phyloP scores from a whole-genome alignment of 2,329 filamentous ascomycete species.

The Pleurostoma richardsiae region DNA sequence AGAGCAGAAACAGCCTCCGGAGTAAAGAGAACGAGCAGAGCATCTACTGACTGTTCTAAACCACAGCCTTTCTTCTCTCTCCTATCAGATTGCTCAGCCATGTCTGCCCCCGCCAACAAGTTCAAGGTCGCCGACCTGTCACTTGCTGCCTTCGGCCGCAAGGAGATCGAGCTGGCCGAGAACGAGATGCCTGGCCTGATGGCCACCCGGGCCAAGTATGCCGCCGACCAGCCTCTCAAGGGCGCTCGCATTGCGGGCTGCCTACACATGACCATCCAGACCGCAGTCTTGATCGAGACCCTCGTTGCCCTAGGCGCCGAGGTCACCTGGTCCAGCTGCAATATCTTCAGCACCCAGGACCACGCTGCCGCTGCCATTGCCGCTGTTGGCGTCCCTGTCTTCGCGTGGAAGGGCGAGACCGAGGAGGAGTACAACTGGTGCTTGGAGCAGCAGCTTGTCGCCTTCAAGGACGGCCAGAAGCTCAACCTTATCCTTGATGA shows the following conservation, averaged over 20 bases:
- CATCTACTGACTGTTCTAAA: too few relatives aligned
- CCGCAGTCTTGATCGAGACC: slow-evolving; percentile 98
- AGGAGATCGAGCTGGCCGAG: slow-evolving; percentile 97
- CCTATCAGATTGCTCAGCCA: slow-evolving; percentile 25
- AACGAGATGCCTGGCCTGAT: slow-evolving; percentile 97
- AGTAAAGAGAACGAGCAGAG: too few relatives aligned
- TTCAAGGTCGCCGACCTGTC: slow-evolving; percentile 99
- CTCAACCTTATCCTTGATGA: slow-evolving; percentile 99
- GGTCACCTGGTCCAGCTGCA: slow-evolving; percentile 98
- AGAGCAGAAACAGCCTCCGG: too few relatives aligned
- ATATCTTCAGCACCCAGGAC: slow-evolving; percentile 99
- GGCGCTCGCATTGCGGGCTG: slow-evolving; percentile 96
- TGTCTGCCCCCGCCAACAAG: slow-evolving; percentile 80
- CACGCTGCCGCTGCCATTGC: slow-evolving; percentile 97
- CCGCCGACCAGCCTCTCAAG: slow-evolving; percentile 84
- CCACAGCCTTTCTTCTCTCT: too few relatives aligned
- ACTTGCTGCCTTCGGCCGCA: slow-evolving; percentile 96
- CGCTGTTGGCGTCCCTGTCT: slow-evolving; percentile 83
- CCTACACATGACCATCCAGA: slow-evolving; percentile 99
- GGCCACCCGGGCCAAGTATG: slow-evolving; percentile 89
- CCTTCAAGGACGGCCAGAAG: slow-evolving; percentile 95
- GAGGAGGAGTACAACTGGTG: slow-evolving; percentile 99
- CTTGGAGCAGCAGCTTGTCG: slow-evolving; percentile 92
- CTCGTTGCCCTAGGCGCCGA: slow-evolving; percentile 91
- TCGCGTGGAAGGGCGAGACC: slow-evolving; percentile 81